phyloP scores from a whole-genome alignment of 371 early-diverging fungal species.

The Circinella umbellata region DNA sequence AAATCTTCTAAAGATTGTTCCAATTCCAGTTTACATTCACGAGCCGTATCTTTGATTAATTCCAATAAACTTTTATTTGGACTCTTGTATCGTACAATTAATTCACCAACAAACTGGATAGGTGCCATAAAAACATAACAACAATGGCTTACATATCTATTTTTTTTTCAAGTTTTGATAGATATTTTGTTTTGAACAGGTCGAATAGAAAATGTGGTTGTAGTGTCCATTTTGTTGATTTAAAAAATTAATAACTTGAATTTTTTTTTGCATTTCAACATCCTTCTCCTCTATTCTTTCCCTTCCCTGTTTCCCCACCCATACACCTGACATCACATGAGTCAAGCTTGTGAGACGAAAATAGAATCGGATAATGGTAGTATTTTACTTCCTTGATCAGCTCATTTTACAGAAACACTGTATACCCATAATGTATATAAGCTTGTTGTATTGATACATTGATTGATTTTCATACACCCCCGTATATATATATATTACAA shows the following conservation, averaged over 20 bases:
- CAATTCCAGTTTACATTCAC: conserved; percentile 7
- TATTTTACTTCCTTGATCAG: neutral
- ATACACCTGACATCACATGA: conserved; percentile 3
- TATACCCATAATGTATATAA: too few species aligned
- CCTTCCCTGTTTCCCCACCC: neutral
- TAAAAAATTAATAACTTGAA: too few species aligned
- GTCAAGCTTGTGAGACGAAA: neutral
- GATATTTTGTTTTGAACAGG: too few species aligned
- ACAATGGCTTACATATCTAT: conserved; percentile 74
- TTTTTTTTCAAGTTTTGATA: too few species aligned
- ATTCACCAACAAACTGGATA: conserved; percentile 60
- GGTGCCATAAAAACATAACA: conserved; percentile 73
- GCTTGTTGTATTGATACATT: too few species aligned
- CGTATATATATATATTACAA: too few species aligned
- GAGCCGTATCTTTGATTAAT: conserved; percentile 12
- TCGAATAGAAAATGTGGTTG: too few species aligned
- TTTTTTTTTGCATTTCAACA: too few species aligned
- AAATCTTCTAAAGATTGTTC: conserved; percentile 13
- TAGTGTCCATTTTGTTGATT: too few species aligned
- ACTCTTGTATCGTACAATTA: conserved; percentile 31
- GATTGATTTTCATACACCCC: too few species aligned
- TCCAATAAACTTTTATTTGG: conserved; percentile 12
- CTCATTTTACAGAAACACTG: neutral
- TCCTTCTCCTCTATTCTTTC: too few species aligned
- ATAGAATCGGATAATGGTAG: neutral